Percentiles rank a stretch among this genome's conserved stretches.
Evolutionary conservation across 768 basidiomycete genomes (phyloP).

Genomic region (Russula foetens): DNA sequence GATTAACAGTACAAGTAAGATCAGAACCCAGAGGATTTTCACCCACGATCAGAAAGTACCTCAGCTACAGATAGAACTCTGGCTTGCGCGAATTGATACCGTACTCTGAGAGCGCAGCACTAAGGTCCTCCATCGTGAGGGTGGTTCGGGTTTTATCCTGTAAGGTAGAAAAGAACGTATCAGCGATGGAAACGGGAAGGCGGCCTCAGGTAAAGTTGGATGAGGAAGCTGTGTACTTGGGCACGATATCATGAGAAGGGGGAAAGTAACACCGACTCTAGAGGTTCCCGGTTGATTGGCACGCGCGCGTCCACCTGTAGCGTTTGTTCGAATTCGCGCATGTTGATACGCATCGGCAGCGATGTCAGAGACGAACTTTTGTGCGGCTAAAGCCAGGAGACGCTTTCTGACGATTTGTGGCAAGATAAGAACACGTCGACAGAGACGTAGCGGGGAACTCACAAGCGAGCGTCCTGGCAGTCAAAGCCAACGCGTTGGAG

Average conservation of each 20-base stretch:
- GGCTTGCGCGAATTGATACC: slow-evolving; percentile 92
- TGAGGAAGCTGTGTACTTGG: background rate
- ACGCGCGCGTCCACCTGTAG: slow-evolving; percentile 62
- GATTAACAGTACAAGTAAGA: slow-evolving; percentile 14
- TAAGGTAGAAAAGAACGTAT: background rate
- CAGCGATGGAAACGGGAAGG: background rate
- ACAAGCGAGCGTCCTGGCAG: slow-evolving; percentile 90
- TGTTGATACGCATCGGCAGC: slow-evolving; percentile 96
- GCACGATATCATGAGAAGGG: background rate
- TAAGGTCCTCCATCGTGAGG: slow-evolving; percentile 95
- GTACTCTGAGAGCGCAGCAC: slow-evolving; percentile 88
- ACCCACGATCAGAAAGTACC: slow-evolving; percentile 6
- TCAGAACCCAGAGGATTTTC: background rate
- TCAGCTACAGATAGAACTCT: slow-evolving; percentile 73
- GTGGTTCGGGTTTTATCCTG: slow-evolving; percentile 91
- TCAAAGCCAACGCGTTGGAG: slow-evolving; percentile 94
- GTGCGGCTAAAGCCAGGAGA: slow-evolving; percentile 88
- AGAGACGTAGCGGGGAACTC: slow-evolving; percentile 25
- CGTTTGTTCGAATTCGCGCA: slow-evolving; percentile 90
- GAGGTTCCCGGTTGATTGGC: slow-evolving; percentile 54
- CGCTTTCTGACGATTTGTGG: slow-evolving; percentile 58
- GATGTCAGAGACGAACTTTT: slow-evolving; percentile 97
- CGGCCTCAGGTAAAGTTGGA: background rate
- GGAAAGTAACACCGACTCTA: slow-evolving; percentile 40
- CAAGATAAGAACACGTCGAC: slow-evolving; percentile 2